Conservation (phyloP, 768 basidiomycete species). For the Pisolithus sp. region DNA sequence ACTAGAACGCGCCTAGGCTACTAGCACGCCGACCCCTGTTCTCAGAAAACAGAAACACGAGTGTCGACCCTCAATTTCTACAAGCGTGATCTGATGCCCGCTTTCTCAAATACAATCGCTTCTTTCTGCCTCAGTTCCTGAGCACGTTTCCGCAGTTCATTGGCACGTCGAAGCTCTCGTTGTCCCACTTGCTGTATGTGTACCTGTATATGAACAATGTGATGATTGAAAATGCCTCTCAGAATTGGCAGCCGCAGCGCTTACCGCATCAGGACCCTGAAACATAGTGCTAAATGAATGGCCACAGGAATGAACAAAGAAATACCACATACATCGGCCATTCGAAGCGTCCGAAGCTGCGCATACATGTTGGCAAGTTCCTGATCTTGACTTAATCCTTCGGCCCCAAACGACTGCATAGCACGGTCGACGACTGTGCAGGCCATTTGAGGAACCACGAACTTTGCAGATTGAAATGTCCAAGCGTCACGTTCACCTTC, state of each 20-base stretch:
- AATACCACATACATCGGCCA: conserved; percentile 64
- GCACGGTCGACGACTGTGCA: conserved; percentile 86
- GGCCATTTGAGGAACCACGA: conserved; percentile 90
- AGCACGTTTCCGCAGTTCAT: conserved; percentile 47
- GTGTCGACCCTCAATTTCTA: conserved; percentile 16
- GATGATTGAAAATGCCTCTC: neutral
- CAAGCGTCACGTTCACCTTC: neutral
- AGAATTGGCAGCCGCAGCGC: conserved; percentile 14
- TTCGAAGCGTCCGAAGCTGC: conserved; percentile 76
- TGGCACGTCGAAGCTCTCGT: conserved; percentile 76
- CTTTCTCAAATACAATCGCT: conserved; percentile 49
- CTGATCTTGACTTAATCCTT: conserved; percentile 88
- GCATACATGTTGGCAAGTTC: conserved; percentile 76
- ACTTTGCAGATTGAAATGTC: conserved; percentile 40
- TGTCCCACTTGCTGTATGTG: conserved; percentile 95
- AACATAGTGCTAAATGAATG: neutral
- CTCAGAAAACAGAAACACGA: too few relatives aligned
- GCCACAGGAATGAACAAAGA: conserved; percentile 2
- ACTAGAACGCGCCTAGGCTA: too few relatives aligned
- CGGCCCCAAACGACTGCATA: conserved; percentile 95
- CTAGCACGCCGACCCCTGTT: neutral
- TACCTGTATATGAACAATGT: conserved; percentile 51
- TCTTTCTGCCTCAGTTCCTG: conserved; percentile 57
- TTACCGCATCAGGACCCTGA: conserved; percentile 75
- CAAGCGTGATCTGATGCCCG: conserved; percentile 54